These are phyloP conservation scores for Pueraria montana DNA, from an alignment of 306 rosid species.

Conservation along the genomic window DNA sequence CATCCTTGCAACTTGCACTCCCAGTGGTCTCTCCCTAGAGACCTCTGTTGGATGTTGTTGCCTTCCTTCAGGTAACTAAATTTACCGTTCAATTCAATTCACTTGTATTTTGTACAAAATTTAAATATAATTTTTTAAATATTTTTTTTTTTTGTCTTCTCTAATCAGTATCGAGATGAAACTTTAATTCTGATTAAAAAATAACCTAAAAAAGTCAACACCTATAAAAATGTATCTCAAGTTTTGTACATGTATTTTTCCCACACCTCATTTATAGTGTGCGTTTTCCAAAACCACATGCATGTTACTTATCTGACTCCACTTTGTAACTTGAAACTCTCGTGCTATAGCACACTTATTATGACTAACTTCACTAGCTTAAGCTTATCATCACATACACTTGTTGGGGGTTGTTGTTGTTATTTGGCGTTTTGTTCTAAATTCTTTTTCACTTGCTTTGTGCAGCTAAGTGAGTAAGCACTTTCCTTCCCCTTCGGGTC, in stretches of 20 bases:
- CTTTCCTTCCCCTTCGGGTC: slow-evolving; percentile 7
- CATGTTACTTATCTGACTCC: slow-evolving; percentile 28
- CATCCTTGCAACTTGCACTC: slow-evolving; percentile 59
- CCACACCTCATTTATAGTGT: neutral
- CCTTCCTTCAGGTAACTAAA: slow-evolving; percentile 56
- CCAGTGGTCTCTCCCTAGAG: slow-evolving; percentile 62
- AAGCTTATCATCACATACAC: neutral
- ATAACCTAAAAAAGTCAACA: no score
- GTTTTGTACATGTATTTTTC: neutral
- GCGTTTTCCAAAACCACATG: slow-evolving; percentile 42
- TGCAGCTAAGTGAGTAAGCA: slow-evolving; percentile 54
- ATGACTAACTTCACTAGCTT: neutral
- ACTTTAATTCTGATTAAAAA: no score
- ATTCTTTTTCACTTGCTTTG: neutral
- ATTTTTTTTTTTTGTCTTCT: no score
- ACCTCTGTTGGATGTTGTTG: slow-evolving; percentile 67
- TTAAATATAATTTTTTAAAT: neutral
- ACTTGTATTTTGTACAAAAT: neutral
- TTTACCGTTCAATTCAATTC: neutral
- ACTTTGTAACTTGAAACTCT: slow-evolving; percentile 53
- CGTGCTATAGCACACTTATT: no score
- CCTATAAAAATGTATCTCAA: no score
- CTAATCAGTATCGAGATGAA: no score
- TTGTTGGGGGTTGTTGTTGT: slow-evolving; percentile 1
- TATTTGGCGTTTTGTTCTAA: slow-evolving; percentile 3